Evolutionary conservation across 2,329 filamentous ascomycete genomes (phyloP), one percentile per base, ranked within the genome.

Genomic region (Fusarium sp.): DNA sequence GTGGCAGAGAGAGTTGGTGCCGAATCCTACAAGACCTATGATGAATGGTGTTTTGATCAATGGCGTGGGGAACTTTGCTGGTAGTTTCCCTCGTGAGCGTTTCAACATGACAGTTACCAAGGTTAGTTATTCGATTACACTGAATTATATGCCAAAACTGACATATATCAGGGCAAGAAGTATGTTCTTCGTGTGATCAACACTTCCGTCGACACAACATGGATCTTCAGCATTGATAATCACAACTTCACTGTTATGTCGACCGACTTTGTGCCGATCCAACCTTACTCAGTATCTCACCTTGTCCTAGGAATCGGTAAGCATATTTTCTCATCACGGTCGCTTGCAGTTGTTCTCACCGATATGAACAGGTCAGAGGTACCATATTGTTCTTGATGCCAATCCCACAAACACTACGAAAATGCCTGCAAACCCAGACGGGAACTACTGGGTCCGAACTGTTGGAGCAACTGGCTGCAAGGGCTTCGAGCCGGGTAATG

Each of bases 1-100:
- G 2, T 66, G 64, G 64, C 64, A 66, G 33, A 31, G 62, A 7
- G 62, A 66, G 15, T 13, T 66, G 13, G 64, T 66, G 6, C 64
- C 64, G 3, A 49, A 66, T 17, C 64, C 64, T 2, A 49, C 36
- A 3, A 58, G 64, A 20, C 64, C 64, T 3, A 44, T 66, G 64
- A 66, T 66, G 64, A 66, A 66, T 14, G 49, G 64, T 5, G 64
- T 66, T 18, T n/a, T 66, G 9, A 66, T 66, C 14, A 66, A 66
- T 28, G 62, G 64, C 5, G 62, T 66, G 39, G 63, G 61, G 0
- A 66, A 66, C 8, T 66, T 66, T 22, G 64, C 62, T 3, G 64
- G 64, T 12, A 66, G 64, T 22, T 66, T 66, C 14, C 64, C 64
- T 6, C 64, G 64, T 2, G 64, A 66, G 22, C 31, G 64, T 1